Percentiles rank a stretch among this genome's conserved stretches.
Evolutionary conservation across 805 yeast species (phyloP).

Genomic region (Lachancea dasiensis): DNA sequence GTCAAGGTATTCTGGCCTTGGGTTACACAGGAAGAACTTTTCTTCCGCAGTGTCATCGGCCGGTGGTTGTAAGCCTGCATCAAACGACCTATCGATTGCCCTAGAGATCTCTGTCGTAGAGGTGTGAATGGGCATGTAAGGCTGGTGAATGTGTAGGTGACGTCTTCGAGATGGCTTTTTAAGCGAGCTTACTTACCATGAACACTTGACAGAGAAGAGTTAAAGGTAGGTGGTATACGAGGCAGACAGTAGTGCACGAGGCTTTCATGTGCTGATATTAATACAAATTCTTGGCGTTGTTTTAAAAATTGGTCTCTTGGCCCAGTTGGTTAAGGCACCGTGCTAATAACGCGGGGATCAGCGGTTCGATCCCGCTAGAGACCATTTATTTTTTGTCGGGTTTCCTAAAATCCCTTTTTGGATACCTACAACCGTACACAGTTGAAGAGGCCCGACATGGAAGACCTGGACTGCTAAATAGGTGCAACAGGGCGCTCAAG

Average conservation of each 20-base stretch:
- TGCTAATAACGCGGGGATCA: constrained; percentile 31
- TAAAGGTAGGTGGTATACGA: too few species aligned
- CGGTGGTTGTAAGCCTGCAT: constrained; percentile 59
- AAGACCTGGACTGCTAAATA: too few species aligned
- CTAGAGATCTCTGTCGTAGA: constrained; percentile 61
- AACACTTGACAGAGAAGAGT: too few species aligned
- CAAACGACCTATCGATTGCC: constrained; percentile 75
- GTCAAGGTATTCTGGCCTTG: constrained; percentile 67
- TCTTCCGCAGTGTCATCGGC: constrained; percentile 70
- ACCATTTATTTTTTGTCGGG: constrained; percentile 20
- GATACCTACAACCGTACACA: neutral
- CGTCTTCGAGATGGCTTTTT: too few species aligned
- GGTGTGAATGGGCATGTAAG: constrained; percentile 44
- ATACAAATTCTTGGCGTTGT: neutral
- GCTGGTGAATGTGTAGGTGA: too few species aligned
- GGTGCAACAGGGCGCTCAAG: too few species aligned
- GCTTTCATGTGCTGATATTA: too few species aligned
- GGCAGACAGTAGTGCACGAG: too few species aligned
- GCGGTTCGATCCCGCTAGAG: constrained; percentile 31
- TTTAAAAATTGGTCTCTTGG: constrained; percentile 21
- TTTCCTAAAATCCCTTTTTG: too few species aligned
- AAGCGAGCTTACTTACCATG: too few species aligned
- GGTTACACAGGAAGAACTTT: constrained; percentile 63
- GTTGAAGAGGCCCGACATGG: neutral
- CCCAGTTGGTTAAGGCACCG: constrained; percentile 32